Conservation (phyloP, 345 rosid genomes). For the Salix exigua region DNA sequence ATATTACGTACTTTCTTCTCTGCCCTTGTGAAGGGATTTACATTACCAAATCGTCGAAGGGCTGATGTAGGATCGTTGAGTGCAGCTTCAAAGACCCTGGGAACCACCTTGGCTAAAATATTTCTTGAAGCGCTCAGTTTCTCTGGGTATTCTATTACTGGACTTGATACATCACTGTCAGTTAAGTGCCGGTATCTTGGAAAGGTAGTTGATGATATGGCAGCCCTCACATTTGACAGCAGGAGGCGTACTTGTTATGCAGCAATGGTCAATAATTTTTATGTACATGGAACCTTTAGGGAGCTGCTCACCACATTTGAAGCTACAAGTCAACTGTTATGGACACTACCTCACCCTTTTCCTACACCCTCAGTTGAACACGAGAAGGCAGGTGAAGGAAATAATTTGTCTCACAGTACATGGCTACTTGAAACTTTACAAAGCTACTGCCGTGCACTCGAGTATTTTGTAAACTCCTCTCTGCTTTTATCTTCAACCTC, state of each 20-base stretch:
- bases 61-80: slow-evolving; percentile 66
- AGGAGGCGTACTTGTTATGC: slow-evolving; percentile 78
- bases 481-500: slow-evolving; percentile 63
- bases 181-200: slow-evolving; percentile 94
- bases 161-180: slow-evolving; percentile 54
- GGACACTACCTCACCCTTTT: slow-evolving; percentile 64
- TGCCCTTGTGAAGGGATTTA: slow-evolving; percentile 86
- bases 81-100: slow-evolving; percentile 82
- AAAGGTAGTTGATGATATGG: slow-evolving; percentile 84
- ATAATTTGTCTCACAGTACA: slow-evolving; percentile 49
- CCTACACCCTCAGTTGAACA: slow-evolving; percentile 50
- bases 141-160: slow-evolving; percentile 62
- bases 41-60: slow-evolving; percentile 87
- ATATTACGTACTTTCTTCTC: slow-evolving; percentile 71
- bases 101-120: slow-evolving; percentile 73
- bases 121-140: slow-evolving; percentile 83
- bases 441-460: slow-evolving; percentile 70
- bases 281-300: slow-evolving; percentile 87
- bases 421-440: slow-evolving; percentile 88
- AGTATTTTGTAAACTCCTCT: slow-evolving; percentile 79
- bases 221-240: slow-evolving; percentile 69
- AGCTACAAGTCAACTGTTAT: slow-evolving; percentile 87
- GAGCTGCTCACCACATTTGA: slow-evolving; percentile 89
- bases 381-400: slow-evolving; percentile 67
- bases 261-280: slow-evolving; percentile 83